phyloP scores from a whole-genome alignment of 2,329 filamentous ascomycete genomes.

The Ophiostoma triangulosporum region DNA sequence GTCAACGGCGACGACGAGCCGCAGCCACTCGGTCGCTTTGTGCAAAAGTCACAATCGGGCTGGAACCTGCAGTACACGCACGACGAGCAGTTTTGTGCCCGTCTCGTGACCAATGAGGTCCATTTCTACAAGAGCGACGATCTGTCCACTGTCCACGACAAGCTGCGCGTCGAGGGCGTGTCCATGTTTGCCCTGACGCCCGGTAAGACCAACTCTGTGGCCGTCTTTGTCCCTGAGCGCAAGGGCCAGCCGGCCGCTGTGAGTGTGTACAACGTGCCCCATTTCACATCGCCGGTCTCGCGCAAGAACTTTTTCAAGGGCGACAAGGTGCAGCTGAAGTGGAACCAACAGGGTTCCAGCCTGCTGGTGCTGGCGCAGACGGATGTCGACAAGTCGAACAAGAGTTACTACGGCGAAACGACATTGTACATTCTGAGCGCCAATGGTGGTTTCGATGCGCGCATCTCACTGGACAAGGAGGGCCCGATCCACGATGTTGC shows the following conservation, averaged over 20 bases:
- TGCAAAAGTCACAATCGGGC: conserved; percentile 88
- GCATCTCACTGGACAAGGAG: conserved; percentile 87
- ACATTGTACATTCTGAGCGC: conserved; percentile 90
- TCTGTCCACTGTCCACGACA: conserved; percentile 82
- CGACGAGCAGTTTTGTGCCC: conserved; percentile 87
- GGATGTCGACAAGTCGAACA: conserved; percentile 94
- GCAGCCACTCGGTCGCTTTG: conserved; percentile 72
- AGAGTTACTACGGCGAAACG: conserved; percentile 98
- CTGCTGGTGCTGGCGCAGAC: conserved; percentile 93
- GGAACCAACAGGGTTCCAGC: conserved; percentile 85
- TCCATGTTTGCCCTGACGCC: conserved; percentile 80
- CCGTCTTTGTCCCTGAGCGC: conserved; percentile 88
- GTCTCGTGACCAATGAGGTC: conserved; percentile 90
- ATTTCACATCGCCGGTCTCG: conserved; percentile 70
- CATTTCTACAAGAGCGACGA: conserved; percentile 91
- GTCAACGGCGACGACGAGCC: conserved; percentile 57
- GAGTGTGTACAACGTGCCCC: conserved; percentile 85
- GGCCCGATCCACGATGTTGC: conserved; percentile 89
- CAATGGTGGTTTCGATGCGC: conserved; percentile 82
- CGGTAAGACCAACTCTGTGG: conserved; percentile 80
- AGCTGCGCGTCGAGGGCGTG: conserved; percentile 83
- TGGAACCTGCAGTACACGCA: conserved; percentile 97
- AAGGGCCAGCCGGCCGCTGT: conserved; percentile 92
- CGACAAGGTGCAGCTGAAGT: conserved; percentile 97
- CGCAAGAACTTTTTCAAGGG: conserved; percentile 99